Conservation (phyloP, 495 filamentous ascomycete species). For the Lepraria neglecta region DNA sequence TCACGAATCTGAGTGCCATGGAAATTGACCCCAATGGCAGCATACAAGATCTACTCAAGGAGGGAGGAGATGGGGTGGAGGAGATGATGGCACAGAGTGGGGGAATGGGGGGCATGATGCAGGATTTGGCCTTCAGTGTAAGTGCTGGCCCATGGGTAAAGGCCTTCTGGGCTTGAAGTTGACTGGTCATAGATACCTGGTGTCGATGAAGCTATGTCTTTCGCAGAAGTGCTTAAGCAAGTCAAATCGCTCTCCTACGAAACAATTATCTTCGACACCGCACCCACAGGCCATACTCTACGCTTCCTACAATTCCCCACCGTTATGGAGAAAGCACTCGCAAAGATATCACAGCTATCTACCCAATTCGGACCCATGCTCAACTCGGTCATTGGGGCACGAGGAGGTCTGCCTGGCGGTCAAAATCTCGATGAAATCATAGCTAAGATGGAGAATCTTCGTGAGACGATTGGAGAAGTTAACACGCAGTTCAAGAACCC, state of each 20-base stretch:
- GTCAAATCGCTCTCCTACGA: conserved; percentile 99
- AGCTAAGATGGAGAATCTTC: conserved; percentile 85
- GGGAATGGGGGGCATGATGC: conserved; percentile 68
- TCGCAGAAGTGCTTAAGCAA: conserved; percentile 97
- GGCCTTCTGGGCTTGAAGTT: background rate
- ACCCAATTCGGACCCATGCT: conserved; percentile 93
- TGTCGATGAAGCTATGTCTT: conserved; percentile 99
- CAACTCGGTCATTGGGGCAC: conserved; percentile 78
- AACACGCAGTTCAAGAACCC: conserved; percentile 97
- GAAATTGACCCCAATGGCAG: conserved; percentile 99
- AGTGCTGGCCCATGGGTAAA: conserved; percentile 31
- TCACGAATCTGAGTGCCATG: conserved; percentile 93
- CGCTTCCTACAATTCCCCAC: conserved; percentile 98
- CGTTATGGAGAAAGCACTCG: conserved; percentile 94
- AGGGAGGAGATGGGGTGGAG: conserved; percentile 66
- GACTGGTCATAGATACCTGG: conserved; percentile 69
- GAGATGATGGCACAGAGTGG: conserved; percentile 57
- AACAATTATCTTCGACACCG: conserved; percentile 97
- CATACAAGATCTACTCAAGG: conserved; percentile 87
- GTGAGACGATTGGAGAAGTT: conserved; percentile 89
- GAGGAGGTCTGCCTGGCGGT: conserved; percentile 81
- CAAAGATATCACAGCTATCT: conserved; percentile 90
- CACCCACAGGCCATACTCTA: conserved; percentile 96
- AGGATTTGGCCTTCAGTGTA: conserved; percentile 64
- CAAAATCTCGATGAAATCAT: conserved; percentile 86